Evolutionary conservation across 768 basidiomycete genomes (phyloP).

Genomic region (Cytidiella melzeri): DNA sequence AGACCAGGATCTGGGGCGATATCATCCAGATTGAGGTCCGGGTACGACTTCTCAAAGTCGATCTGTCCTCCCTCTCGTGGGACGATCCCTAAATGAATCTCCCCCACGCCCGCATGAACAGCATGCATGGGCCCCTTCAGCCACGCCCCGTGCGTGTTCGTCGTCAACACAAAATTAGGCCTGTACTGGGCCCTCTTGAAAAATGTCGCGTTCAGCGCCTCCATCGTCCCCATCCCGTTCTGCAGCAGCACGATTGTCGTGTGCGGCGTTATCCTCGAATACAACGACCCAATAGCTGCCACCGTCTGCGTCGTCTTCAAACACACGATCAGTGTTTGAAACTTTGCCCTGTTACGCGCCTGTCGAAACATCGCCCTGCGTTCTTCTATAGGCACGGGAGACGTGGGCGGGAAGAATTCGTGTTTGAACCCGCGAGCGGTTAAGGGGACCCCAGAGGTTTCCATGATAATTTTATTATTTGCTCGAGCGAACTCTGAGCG

Average conservation of each 20-base stretch:
- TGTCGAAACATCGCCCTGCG: not conserved
- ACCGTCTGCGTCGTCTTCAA: slow-evolving; percentile 71
- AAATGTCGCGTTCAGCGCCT: slow-evolving; percentile 55
- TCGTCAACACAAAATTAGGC: slow-evolving; percentile 81
- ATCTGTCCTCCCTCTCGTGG: slow-evolving; percentile 59
- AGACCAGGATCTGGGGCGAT: slow-evolving; percentile 34
- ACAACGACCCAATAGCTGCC: slow-evolving; percentile 48
- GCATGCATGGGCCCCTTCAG: slow-evolving; percentile 44
- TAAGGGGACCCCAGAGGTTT: slow-evolving; percentile 40
- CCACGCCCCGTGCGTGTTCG: slow-evolving; percentile 78
- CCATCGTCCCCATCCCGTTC: slow-evolving; percentile 92
- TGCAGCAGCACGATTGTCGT: slow-evolving; percentile 91
- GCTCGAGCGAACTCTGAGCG: slow-evolving; percentile 28
- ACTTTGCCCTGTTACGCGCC: slow-evolving; percentile 32
- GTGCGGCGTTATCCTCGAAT: slow-evolving; percentile 52
- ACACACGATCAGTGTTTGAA: slow-evolving; percentile 71
- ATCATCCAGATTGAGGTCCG: slow-evolving; percentile 44
- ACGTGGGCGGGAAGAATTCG: slow-evolving; percentile 36
- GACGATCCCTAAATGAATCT: slow-evolving; percentile 73
- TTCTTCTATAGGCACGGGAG: not conserved
- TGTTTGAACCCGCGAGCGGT: slow-evolving; percentile 40
- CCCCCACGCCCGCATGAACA: slow-evolving; percentile 66
- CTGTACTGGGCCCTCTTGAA: slow-evolving; percentile 70
- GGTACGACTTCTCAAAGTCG: slow-evolving; percentile 50
- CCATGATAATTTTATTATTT: slow-evolving; percentile 37